Evolutionary conservation across 108 stramenopile genomes (phyloP).

Genomic region (Cyclostephanos tholiformis): DNA sequence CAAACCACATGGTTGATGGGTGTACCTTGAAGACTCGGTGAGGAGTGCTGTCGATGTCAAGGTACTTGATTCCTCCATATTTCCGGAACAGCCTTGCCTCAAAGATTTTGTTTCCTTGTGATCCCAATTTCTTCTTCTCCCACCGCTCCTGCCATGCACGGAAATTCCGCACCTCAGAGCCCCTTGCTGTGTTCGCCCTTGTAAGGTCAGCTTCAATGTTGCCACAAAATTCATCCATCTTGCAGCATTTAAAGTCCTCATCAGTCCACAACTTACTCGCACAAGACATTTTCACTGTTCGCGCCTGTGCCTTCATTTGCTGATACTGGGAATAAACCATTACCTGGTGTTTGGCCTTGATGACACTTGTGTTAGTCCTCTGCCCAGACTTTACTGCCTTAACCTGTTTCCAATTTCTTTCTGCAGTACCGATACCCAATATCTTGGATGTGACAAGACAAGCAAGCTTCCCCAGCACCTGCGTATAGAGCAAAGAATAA

Average conservation of each 20-base stretch:
- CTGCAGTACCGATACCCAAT: too few relatives aligned
- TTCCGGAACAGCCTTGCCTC: conserved; percentile 8
- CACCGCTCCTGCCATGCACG: too few relatives aligned
- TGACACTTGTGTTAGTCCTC: conserved; percentile 4
- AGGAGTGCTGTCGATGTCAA: too few relatives aligned
- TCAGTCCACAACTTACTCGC: background rate
- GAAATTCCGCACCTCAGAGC: conserved; percentile 3
- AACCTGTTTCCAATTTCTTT: too few relatives aligned
- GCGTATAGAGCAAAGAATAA: too few relatives aligned
- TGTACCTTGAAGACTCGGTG: too few relatives aligned
- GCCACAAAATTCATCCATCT: conserved; percentile 3
- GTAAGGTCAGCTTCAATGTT: background rate
- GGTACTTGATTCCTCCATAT: too few relatives aligned
- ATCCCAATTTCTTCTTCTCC: conserved; percentile 10
- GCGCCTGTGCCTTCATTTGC: too few relatives aligned
- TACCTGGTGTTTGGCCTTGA: conserved; percentile 6
- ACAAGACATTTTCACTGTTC: background rate
- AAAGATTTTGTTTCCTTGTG: conserved; percentile 1
- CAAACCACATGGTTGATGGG: too few relatives aligned
- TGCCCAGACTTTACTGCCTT: background rate
- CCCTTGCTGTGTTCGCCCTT: background rate
- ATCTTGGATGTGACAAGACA: too few relatives aligned
- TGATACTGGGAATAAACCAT: conserved; percentile 4
- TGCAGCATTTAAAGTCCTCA: conserved; percentile 1
- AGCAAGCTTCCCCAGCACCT: too few relatives aligned